These are phyloP conservation scores for Xylaria sp. DNA, from an alignment of 2,329 filamentous ascomycete species.

Conservation along the genomic window DNA sequence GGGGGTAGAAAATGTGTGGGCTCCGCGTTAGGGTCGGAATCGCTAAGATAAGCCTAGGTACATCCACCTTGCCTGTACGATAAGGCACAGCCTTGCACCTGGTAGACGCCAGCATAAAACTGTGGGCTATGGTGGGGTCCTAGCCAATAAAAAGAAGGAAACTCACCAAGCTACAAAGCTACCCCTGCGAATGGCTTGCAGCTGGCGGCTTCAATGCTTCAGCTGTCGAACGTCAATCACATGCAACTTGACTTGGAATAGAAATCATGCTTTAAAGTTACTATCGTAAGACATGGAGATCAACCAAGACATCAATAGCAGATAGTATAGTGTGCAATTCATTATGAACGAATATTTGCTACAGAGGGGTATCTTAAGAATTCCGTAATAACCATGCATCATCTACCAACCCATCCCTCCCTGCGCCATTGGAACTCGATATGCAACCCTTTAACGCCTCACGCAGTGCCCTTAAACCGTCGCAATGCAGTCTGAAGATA, in stretches of 20 bases:
- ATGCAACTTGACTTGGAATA: not conserved
- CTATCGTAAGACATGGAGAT: too few relatives aligned
- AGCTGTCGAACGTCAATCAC: conserved; percentile 8
- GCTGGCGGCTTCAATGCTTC: conserved; percentile 15
- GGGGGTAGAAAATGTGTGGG: conserved; percentile 60
- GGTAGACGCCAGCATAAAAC: not conserved
- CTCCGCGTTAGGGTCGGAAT: conserved; percentile 46
- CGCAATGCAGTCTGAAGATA: conserved; percentile 14
- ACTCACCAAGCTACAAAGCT: conserved; percentile 1
- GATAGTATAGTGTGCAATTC: not conserved
- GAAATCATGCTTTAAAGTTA: too few relatives aligned
- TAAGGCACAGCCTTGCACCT: conserved; percentile 4
- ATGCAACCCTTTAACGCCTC: conserved; percentile 29
- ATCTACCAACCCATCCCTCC: not conserved
- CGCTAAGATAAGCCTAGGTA: conserved; percentile 40
- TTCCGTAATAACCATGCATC: conserved; percentile 15
- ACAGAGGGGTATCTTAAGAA: conserved; percentile 38
- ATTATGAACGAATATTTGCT: conserved; percentile 2
- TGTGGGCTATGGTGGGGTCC: conserved; percentile 45
- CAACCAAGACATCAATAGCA: too few relatives aligned
- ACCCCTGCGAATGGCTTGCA: conserved; percentile 22
- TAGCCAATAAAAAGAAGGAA: conserved; percentile 42
- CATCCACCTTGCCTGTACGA: not conserved
- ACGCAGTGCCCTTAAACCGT: conserved; percentile 23
- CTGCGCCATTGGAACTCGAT: conserved; percentile 7